A percentile compares a stretch with the other conserved stretches of the same genome.
Evolutionary conservation across 768 basidiomycete species (phyloP).

Genomic region (Imleria badia): DNA sequence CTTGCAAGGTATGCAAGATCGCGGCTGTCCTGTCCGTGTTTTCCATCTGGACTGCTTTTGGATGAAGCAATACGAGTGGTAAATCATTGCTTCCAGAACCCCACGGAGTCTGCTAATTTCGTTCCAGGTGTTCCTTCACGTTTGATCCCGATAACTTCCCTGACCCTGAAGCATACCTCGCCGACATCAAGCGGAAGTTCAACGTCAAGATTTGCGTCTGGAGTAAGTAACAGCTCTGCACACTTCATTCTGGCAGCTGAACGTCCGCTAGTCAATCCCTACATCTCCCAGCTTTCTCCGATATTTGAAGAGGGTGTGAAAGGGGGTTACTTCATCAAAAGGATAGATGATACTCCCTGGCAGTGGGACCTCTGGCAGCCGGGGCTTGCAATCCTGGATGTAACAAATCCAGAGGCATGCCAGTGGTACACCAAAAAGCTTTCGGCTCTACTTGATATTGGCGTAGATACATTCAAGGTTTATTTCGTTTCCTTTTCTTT

Average conservation of each 20-base stretch:
- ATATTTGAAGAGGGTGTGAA: constrained; percentile 68
- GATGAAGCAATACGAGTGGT: constrained; percentile 74
- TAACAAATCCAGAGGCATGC: constrained; percentile 54
- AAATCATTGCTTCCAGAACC: constrained; percentile 10
- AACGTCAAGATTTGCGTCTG: constrained; percentile 73
- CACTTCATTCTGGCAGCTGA: constrained; percentile 1
- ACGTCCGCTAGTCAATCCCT: constrained; percentile 58
- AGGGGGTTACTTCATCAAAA: constrained; percentile 70
- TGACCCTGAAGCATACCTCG: constrained; percentile 61
- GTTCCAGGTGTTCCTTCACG: constrained; percentile 65
- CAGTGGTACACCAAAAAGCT: constrained; percentile 49
- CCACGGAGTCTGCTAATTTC: constrained; percentile 10
- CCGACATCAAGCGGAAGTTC: constrained; percentile 59
- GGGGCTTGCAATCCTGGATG: constrained; percentile 61
- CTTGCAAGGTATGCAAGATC: constrained; percentile 67
- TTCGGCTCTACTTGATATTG: constrained; percentile 43
- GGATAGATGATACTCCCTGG: constrained; percentile 65
- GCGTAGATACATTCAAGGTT: constrained; percentile 55
- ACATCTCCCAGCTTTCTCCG: constrained; percentile 66
- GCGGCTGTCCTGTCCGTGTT: constrained; percentile 62
- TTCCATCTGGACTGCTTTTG: constrained; percentile 80
- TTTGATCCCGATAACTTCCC: constrained; percentile 79
- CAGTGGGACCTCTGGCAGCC: constrained; percentile 73
- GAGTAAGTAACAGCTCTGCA: constrained; percentile 41
- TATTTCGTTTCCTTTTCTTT: background rate